Evolutionary conservation across 2,329 filamentous ascomycete genomes (phyloP), one percentile per base, ranked within the genome.

Genomic region (Colletotrichum viniferum): DNA sequence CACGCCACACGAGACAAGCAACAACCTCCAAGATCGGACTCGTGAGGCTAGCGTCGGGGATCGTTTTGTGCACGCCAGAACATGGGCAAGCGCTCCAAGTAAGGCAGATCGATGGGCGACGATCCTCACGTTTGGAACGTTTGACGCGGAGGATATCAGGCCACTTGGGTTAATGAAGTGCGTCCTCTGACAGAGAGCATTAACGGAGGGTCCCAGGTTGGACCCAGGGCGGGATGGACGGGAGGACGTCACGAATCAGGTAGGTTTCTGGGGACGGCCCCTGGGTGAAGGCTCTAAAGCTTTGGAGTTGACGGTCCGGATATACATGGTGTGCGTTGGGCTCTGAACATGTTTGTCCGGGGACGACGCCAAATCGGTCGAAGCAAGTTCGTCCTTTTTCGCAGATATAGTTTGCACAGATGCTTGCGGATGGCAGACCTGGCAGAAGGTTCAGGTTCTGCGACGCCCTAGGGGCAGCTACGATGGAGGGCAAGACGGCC

Each of bases 221-320:
- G 16, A 55, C 69, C 69, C 34, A 16, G 72, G 38, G 32, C 73
- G 55, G 38, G 10, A 56, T 13, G 26, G 69, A 55, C 68, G 62
- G 69, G 62, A 62, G 34, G 26, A 71, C 52, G 48, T 63, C 63
- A 72, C 56, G 69, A 74, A 72, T 74, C 69, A 67, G 52, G 61
- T 30, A 74, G n/a, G 55, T 43, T 72, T 13, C 32, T 16, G 52
- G 56, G 69, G 52, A 26, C 48, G 26, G 24, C 52, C 28, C 36
- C 52, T 21, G 32, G 7, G 62, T 12, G 18, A 48, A 10, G 18
- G 18, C 38, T n/a, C 38, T n/a, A n/a, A 48, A 34, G 34, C 32
- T 24, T 55, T 30, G 60, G 52, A 64, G 61, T 52, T n/a, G 43
- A 74, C 18, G 67, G 60, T 36, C 58, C 32, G 48, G 28, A 48